phyloP scores from a whole-genome alignment of 1,284 basidiomycete genomes.

The Apiotrichum veenhuisii region DNA sequence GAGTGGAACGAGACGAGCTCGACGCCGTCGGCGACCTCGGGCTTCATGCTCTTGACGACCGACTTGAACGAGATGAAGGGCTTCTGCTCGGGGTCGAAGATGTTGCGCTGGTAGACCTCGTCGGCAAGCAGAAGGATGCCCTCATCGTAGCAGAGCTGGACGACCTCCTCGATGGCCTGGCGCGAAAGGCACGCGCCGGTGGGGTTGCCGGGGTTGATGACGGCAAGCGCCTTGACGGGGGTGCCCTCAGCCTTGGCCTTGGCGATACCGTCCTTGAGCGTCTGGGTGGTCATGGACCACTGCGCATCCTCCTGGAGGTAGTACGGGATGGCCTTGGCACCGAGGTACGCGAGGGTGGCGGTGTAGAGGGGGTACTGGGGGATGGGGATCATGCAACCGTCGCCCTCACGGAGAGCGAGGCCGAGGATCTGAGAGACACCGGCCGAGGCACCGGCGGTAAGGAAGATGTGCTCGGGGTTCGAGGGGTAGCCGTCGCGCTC shows the following conservation, averaged over 20 bases:
- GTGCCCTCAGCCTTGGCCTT: constrained; percentile 65
- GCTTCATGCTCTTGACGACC: constrained; percentile 62
- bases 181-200: constrained; percentile 77
- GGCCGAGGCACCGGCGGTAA: constrained; percentile 88
- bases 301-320: constrained; percentile 75
- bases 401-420: constrained; percentile 40
- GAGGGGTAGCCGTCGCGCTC: constrained; percentile 84
- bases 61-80: constrained; percentile 92
- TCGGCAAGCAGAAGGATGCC: constrained; percentile 85
- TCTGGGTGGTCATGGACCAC: constrained; percentile 78
- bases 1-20: constrained; percentile 91
- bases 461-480: constrained; percentile 81
- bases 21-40: constrained; percentile 52
- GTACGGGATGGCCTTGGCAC: constrained; percentile 80
- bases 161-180: constrained; percentile 66
- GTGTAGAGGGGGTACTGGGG: constrained; percentile 98
- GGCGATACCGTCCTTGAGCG: constrained; percentile 66
- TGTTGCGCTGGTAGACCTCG: constrained; percentile 91
- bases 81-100: constrained; percentile 63
- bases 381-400: constrained; percentile 72
- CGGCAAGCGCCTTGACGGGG: constrained; percentile 73
- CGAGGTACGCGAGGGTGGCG: constrained; percentile 81
- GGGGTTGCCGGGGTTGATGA: constrained; percentile 96
- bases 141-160: constrained; percentile 77
- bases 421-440: constrained; percentile 82